These are phyloP conservation scores for Lentinula sp. DNA, from an alignment of 768 basidiomycete genomes.

Conservation along the genomic window DNA sequence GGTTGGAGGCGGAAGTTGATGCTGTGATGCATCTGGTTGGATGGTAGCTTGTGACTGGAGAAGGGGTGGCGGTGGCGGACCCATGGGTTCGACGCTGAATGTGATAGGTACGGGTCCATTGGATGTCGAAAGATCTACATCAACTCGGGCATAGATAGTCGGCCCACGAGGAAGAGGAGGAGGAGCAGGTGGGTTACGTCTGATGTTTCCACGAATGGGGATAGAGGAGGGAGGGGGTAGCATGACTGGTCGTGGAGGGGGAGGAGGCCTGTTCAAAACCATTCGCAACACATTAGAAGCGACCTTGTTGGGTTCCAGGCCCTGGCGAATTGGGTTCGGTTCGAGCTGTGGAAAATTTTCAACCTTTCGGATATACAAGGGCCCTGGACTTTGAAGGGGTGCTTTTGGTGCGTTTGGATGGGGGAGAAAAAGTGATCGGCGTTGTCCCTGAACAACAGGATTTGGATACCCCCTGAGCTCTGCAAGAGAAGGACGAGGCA, in stretches of 20 bases:
- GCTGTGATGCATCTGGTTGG: not conserved
- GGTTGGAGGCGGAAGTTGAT: not conserved
- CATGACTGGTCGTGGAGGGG: not conserved
- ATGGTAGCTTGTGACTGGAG: not conserved
- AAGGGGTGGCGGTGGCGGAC: conserved; percentile 7
- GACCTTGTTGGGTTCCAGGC: conserved; percentile 5
- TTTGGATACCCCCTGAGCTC: conserved; percentile 14
- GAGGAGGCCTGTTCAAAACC: conserved; percentile 15
- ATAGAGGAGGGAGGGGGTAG: conserved; percentile 4
- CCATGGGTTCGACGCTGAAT: conserved; percentile 50
- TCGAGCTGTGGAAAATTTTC: conserved; percentile 3
- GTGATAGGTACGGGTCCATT: conserved; percentile 55
- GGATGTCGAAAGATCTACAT: conserved; percentile 42
- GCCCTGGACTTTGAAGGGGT: conserved; percentile 34
- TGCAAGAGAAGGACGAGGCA: conserved; percentile 14
- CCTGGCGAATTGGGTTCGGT: conserved; percentile 12
- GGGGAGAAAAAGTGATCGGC: conserved; percentile 43
- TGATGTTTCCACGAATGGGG: conserved; percentile 2
- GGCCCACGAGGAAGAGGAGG: conserved; percentile 28
- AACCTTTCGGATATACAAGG: conserved; percentile 48
- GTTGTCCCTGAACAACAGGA: conserved; percentile 13
- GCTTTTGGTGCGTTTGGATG: conserved; percentile 53
- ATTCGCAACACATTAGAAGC: conserved; percentile 18
- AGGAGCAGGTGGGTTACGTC: conserved; percentile 7
- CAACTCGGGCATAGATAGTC: conserved; percentile 59